Evolutionary conservation across 345 rosid genomes (phyloP), one percentile per base, ranked within the genome.

Genomic region (Pistacia atlantica): DNA sequence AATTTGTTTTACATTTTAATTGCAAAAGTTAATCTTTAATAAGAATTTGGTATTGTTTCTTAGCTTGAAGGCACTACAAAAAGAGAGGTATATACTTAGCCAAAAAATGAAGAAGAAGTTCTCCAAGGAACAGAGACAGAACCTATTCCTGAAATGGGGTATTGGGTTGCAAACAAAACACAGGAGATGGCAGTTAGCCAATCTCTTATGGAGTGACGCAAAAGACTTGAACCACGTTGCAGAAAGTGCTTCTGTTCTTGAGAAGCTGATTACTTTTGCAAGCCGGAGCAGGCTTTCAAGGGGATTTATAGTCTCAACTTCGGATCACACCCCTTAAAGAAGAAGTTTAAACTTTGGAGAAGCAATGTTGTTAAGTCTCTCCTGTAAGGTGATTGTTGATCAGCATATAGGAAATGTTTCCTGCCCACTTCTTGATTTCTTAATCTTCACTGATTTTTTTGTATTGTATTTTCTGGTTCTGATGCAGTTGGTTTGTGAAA

Each of bases 81-180:
- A 79, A 13, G 99, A 96, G 82, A 90, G 97, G 86, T 85, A 87
- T 64, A 86, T 90, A 84, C 81, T 96, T 78, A 77, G 90, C 52
- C 84, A 80, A 78, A 59, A 80, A 77, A 87, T 93, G 87, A 81
- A 79, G 84, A 93, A 84, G 88, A 87, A 78, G 69, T 77, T 90
- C 22, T 59, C 89, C 11, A 84, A 67, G 78, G 90, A 79, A 70
- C 92, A 91, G 76, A 89, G 93, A 76, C 89, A 90, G 81, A 85
- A 76, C 75, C 78, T 96, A 57, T 93, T 90, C 81, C 83, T 88
- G 46, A 89, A 87, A 79, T 92, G 94, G 97, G 93, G 92, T 0
- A 81, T 96, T 61, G 79, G 86, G 11, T 74, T 96, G 83, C 86
- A 83, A 75, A 75, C 89, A 12, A 90, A 83, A 77, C 80, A 89